Evolutionary conservation across 176 grass and related monocot genomes (phyloP).

Genomic region (Oryza coarctata): DNA sequence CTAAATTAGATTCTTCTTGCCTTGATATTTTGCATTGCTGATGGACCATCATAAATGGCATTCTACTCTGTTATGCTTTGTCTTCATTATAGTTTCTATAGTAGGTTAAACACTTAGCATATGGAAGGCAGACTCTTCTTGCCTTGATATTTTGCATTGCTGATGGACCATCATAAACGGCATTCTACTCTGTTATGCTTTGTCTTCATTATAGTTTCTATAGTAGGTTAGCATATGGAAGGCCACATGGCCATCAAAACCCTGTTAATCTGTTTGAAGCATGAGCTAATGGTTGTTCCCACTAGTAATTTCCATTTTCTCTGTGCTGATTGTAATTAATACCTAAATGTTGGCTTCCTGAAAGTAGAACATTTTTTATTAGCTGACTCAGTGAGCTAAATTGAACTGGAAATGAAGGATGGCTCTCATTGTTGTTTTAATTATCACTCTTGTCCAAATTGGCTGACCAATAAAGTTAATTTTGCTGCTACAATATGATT

Average conservation of each 20-base stretch:
- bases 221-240: constrained; percentile 10
- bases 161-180: not conserved
- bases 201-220: constrained; percentile 1
- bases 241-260: constrained; percentile 6
- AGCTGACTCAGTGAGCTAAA: not conserved
- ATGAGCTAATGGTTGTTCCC: not conserved
- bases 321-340: constrained; percentile 2
- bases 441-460: not conserved
- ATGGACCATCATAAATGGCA: constrained; percentile 4
- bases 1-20: not conserved
- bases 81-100: constrained; percentile 2
- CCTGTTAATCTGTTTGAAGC: constrained; percentile 1
- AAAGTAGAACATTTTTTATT: not conserved
- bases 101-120: constrained; percentile 10
- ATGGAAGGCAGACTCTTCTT: not conserved
- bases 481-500: constrained; percentile 17
- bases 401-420: constrained; percentile 22
- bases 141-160: constrained; percentile 9
- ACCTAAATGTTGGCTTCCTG: not conserved
- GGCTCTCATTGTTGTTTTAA: not conserved
- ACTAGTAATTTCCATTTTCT: constrained; percentile 10
- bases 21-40: constrained; percentile 9
- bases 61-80: constrained; percentile 8
- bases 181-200: constrained; percentile 12
- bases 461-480: not conserved